Evolutionary conservation across 345 rosid genomes (phyloP), one percentile per base, ranked within the genome.

Genomic region (Microcos paniculata): DNA sequence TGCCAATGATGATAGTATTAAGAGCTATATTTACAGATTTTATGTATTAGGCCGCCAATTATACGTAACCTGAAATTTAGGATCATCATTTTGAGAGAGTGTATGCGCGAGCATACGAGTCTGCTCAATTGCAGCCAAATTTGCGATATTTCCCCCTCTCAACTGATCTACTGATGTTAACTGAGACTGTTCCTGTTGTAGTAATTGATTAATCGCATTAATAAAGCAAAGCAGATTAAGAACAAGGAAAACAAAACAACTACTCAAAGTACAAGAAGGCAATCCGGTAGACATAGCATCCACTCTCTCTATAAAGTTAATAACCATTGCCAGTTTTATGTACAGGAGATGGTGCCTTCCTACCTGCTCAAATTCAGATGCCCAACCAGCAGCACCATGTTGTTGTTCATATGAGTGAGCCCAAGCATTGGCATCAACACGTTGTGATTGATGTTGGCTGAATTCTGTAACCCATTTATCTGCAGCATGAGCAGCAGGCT

Each of bases 31-130:
- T 18, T 15, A 69, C 16, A 49, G 3, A 49, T 49, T 42, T 48
- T 42, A 19, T 49, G 59, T 69, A 49, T 69, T 48, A 16, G 58
- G 26, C 11, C 30, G 23, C 38, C 21, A 78, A 8, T 23, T 72
- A 48, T 40, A 59, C 24, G 40, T 28, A 76, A 96, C 99, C 98
- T 96, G 99, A 88, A 93, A 94, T 81, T 96, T 96, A 4, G 99
- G 99, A 74, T 94, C 94, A 77, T 84, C 80, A 72, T 94, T 93
- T 84, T 90, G 97, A 71, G 97, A 89, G 77, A 96, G 82, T 42
- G 98, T 96, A 79, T 90, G 91, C 4, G 98, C 98, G 76, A 96
- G 99, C 92, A 89, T 86, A 40, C 93, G 98, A 77, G 93, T 94
- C 85, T 96, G 99, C 92, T 96, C 97, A 94, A 90, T 92, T 71